Evolutionary conservation across 1,284 basidiomycete species (phyloP).

Genomic region (Pascua sp.): DNA sequence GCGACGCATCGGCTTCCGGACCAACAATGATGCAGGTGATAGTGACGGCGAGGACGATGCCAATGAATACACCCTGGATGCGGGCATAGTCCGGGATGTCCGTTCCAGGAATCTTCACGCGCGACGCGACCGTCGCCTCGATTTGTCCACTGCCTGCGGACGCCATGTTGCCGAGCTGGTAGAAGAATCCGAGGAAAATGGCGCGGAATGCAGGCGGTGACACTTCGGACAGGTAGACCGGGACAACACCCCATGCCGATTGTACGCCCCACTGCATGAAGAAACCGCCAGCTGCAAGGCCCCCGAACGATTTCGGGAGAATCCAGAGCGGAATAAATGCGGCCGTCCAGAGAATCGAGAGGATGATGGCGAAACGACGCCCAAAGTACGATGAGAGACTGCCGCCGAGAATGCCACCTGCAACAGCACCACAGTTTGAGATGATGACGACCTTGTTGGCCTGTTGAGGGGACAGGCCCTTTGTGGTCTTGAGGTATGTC

Average conservation of each 20-base stretch:
- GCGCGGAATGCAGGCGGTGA: constrained; percentile 80
- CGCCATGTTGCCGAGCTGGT: constrained; percentile 65
- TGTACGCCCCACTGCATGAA: constrained; percentile 83
- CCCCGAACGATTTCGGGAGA: constrained; percentile 56
- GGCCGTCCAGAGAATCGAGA: constrained; percentile 56
- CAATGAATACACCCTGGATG: constrained; percentile 83
- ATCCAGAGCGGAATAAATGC: constrained; percentile 69
- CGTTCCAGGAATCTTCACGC: constrained; percentile 21
- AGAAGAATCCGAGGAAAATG: constrained; percentile 86
- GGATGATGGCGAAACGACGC: constrained; percentile 60
- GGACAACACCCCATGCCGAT: constrained; percentile 56
- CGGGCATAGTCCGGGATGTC: constrained; percentile 69
- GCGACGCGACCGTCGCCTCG: constrained; percentile 70
- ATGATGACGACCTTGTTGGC: constrained; percentile 84
- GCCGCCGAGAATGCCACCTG: constrained; percentile 74
- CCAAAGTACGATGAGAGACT: constrained; percentile 78
- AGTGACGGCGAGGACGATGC: constrained; percentile 50
- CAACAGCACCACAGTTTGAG: constrained; percentile 61
- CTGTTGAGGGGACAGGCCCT: constrained; percentile 47
- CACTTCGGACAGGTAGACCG: constrained; percentile 70
- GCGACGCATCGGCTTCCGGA: constrained; percentile 62
- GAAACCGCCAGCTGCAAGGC: constrained; percentile 46
- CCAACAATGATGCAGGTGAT: constrained; percentile 52
- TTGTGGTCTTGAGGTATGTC: constrained; percentile 24
- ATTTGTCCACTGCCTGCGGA: constrained; percentile 85